Conservation (phyloP, 345 rosid genomes). For the Corymbia maculata region DNA sequence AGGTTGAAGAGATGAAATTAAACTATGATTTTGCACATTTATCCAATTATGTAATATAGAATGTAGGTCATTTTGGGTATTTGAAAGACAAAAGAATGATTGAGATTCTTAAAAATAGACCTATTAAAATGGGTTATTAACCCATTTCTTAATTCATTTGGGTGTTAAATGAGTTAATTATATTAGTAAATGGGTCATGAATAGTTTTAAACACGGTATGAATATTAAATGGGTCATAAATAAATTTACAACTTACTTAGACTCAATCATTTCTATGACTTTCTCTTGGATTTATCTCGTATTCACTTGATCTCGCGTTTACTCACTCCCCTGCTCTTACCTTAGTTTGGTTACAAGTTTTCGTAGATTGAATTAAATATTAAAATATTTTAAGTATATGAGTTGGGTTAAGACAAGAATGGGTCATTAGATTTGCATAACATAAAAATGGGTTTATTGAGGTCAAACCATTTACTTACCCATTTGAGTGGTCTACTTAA, state of each 20-base stretch:
- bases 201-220: no score
- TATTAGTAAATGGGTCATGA: no score
- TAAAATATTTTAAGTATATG: no score
- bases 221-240: not conserved
- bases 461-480: not conserved
- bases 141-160: not conserved
- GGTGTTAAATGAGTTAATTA: no score
- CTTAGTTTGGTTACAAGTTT: not conserved
- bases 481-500: not conserved
- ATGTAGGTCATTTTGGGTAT: not conserved
- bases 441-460: no score
- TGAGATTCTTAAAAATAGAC: not conserved
- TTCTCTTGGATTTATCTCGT: not conserved
- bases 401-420: not conserved
- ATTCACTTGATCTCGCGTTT: rapidly evolving
- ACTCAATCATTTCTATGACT: not conserved
- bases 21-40: not conserved
- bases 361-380: no score
- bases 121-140: not conserved
- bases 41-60: not conserved
- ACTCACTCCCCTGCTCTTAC: not conserved
- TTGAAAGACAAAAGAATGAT: not conserved
- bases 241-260: not conserved
- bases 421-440: no score
- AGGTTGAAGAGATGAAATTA: not conserved